phyloP scores from a whole-genome alignment of 805 yeast species.

The Cyberlindnera suaveolens region DNA sequence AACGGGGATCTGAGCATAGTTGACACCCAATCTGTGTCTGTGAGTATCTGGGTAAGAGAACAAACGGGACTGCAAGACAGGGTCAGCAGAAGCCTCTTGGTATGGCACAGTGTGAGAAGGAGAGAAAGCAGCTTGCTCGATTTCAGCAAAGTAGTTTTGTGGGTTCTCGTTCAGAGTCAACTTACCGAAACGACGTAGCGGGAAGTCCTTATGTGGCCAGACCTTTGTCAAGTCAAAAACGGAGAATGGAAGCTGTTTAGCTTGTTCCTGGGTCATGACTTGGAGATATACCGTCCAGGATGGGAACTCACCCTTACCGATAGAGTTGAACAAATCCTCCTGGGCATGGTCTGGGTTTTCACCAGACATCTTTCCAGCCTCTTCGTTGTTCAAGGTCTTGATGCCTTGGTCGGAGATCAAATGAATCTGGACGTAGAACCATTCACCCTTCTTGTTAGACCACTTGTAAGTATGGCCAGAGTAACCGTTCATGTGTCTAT shows the following conservation, averaged over 20 bases:
- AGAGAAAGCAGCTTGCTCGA: slow-evolving; percentile 81
- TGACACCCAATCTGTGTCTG: slow-evolving; percentile 70
- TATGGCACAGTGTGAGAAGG: slow-evolving; percentile 85
- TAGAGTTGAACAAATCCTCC: slow-evolving; percentile 71
- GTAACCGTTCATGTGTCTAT: slow-evolving; percentile 77
- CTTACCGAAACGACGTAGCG: slow-evolving; percentile 81
- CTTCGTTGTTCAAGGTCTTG: slow-evolving; percentile 42
- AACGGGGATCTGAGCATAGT: slow-evolving; percentile 83
- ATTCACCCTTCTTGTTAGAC: slow-evolving; percentile 68
- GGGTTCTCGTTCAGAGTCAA: slow-evolving; percentile 78
- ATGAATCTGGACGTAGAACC: slow-evolving; percentile 77
- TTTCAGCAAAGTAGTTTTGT: slow-evolving; percentile 79
- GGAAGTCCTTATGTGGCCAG: slow-evolving; percentile 86
- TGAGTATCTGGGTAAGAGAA: slow-evolving; percentile 84
- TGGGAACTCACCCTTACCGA: slow-evolving; percentile 73
- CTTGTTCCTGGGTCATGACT: slow-evolving; percentile 80
- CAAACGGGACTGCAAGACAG: slow-evolving; percentile 75
- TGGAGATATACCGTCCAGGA: slow-evolving; percentile 84
- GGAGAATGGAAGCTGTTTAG: slow-evolving; percentile 68
- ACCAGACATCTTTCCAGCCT: slow-evolving; percentile 63
- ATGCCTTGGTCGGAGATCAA: slow-evolving; percentile 60
- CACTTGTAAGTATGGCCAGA: slow-evolving; percentile 83
- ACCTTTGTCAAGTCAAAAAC: slow-evolving; percentile 88
- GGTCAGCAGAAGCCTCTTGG: slow-evolving; percentile 78
- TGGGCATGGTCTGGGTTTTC: slow-evolving; percentile 79